Base-by-base conservation (phyloP, 257 asterid genomes). In the Solanum neorickii region DNA sequence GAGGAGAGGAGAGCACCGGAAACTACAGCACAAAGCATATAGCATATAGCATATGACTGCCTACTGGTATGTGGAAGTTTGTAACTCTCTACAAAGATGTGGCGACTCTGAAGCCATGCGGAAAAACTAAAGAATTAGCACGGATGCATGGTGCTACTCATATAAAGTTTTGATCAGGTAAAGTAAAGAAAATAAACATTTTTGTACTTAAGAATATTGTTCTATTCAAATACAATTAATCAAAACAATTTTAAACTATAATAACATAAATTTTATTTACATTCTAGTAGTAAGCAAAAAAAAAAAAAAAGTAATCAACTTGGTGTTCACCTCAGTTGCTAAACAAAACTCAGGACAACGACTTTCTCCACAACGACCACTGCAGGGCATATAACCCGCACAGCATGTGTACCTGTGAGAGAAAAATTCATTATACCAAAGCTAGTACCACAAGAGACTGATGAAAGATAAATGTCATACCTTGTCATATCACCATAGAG, bases 341-440 rank as follows among this genome's bases (percentile, higher is more conserved):
- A 97, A 98, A 91, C 99, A 97, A 73, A 97, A 91, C 87, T 97
- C 95, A 85, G 99, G 99, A 92, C 99, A 97, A 39, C 93, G 92
- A 89, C 98, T 97, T 92, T 97, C 99, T 88, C 99, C 99, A 88
- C 99, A 97, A 42, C 98, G 94, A 82, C 99, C 99, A 91, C 99
- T 97, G 94, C 99, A 97, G 84, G 99, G 99, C 98, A 97, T 90
- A 91, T 97, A 97, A 73, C 99, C 99, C 86, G 99, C 99, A 90
- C 99, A 97, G 87, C 99, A 97, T 59, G 91, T 93, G 91, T 97
- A 96, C 94, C 99, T 97, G 83, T 42, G 84, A 73, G 74, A 80
- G 70, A 70, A 90, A 86, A 87, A 49, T 84, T 56, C 41, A 39
- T 52, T 46, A 78, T 16, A 60, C 88, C 85, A 87, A 86, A 72